Conservation (phyloP, 768 basidiomycete genomes). For the Hygrophoropsis aurantiaca region DNA sequence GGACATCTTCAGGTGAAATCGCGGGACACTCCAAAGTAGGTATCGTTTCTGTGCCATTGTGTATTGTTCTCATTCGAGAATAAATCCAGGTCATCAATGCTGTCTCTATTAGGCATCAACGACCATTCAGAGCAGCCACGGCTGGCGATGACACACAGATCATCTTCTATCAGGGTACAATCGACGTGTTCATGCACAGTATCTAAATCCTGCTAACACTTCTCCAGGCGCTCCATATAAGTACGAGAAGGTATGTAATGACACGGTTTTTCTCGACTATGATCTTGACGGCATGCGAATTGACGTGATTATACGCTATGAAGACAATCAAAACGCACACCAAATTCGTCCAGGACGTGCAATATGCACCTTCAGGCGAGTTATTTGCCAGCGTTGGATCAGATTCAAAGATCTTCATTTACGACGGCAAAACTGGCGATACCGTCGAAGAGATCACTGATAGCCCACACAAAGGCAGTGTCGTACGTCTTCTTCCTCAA, state of each 20-base stretch:
- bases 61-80: background rate
- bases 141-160: conserved; percentile 82
- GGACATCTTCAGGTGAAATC: conserved; percentile 85
- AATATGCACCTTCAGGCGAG: conserved; percentile 78
- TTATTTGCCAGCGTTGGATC: conserved; percentile 87
- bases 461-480: conserved; percentile 69
- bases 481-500: conserved; percentile 49
- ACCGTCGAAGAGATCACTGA: conserved; percentile 67
- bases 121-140: conserved; percentile 90
- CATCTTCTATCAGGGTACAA: conserved; percentile 74
- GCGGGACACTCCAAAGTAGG: conserved; percentile 84
- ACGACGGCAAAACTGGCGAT: conserved; percentile 89
- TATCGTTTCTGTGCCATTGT: background rate
- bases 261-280: too few relatives aligned
- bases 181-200: conserved; percentile 7
- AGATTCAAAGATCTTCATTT: conserved; percentile 84
- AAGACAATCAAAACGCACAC: conserved; percentile 86
- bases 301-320: background rate
- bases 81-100: conserved; percentile 72
- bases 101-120: conserved; percentile 81
- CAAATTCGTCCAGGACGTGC: conserved; percentile 90
- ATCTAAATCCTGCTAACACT: background rate
- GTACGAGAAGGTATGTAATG: conserved; percentile 65
- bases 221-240: conserved; percentile 78
- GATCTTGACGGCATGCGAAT: background rate